A percentile compares a stretch with the other conserved stretches of the same genome.
These are phyloP conservation scores for Lactuca sativa DNA, from an alignment of 129 eudicot species.

Conservation along the genomic window DNA sequence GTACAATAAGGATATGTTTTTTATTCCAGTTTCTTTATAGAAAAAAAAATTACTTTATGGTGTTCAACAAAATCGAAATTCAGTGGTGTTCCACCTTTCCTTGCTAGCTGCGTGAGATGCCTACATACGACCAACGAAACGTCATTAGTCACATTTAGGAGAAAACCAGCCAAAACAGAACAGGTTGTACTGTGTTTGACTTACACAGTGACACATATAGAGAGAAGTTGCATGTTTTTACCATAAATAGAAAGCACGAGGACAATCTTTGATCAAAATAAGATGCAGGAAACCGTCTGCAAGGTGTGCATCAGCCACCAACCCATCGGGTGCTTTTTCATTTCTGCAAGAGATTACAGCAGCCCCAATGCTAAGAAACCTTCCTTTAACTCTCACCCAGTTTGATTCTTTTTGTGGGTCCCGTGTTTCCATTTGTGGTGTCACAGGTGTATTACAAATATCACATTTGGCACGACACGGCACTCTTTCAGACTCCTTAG, in stretches of 20 bases:
- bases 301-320: constrained; percentile 98
- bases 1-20: not conserved
- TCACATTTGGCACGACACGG: constrained; percentile 74
- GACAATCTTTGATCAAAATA: constrained; percentile 83
- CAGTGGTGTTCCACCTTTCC: constrained; percentile 84
- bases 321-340: constrained; percentile 96
- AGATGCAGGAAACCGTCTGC: constrained; percentile 93
- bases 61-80: constrained; percentile 86
- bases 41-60: constrained; percentile 58
- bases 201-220: not conserved
- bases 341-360: constrained; percentile 97
- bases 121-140: constrained; percentile 41
- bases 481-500: constrained; percentile 46
- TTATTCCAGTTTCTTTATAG: not conserved
- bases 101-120: constrained; percentile 83
- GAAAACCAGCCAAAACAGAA: not conserved
- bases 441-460: constrained; percentile 45
- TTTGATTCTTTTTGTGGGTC: constrained; percentile 47
- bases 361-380: constrained; percentile 89
- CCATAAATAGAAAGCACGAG: constrained; percentile 83
- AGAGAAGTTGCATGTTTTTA: constrained; percentile 29
- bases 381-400: constrained; percentile 76
- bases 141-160: constrained; percentile 6
- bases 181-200: not conserved
- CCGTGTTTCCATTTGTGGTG: constrained; percentile 21